phyloP scores from a whole-genome alignment of 108 stramenopile species.

The Fragilariopsis cylindrus region DNA sequence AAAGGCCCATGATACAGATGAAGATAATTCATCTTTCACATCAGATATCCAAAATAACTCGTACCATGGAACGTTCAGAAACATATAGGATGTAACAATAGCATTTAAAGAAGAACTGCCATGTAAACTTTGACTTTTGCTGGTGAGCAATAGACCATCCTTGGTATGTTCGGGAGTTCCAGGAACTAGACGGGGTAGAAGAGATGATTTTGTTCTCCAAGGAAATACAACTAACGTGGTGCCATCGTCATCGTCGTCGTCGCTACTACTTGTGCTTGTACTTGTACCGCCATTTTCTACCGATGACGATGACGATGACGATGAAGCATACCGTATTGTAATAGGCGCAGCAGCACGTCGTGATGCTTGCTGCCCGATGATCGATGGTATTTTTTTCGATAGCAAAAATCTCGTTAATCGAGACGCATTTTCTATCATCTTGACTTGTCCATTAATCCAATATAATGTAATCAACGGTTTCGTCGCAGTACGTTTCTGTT shows the following conservation, averaged over 20 bases:
- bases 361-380: no score
- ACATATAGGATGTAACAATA: slow-evolving; percentile 33
- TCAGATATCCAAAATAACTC: slow-evolving; percentile 27
- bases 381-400: not conserved
- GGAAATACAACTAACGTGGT: slow-evolving; percentile 21
- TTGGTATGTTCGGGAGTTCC: slow-evolving; percentile 31
- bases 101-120: slow-evolving; percentile 25
- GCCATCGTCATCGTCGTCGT: not conserved
- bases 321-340: not conserved
- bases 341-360: not conserved
- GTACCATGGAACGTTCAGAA: slow-evolving; percentile 39
- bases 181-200: slow-evolving; percentile 27
- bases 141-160: slow-evolving; percentile 22
- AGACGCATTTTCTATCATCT: not conserved
- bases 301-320: not conserved
- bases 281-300: not conserved
- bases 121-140: slow-evolving; percentile 10
- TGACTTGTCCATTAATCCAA: not conserved
- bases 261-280: not conserved
- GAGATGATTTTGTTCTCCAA: slow-evolving; percentile 30
- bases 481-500: no score
- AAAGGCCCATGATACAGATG: slow-evolving; percentile 37
- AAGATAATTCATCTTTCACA: slow-evolving; percentile 29
- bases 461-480: not conserved
- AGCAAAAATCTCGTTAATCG: not conserved